These are phyloP conservation scores for Trichocladium antarcticum DNA, from an alignment of 495 filamentous ascomycete species.

Conservation along the genomic window DNA sequence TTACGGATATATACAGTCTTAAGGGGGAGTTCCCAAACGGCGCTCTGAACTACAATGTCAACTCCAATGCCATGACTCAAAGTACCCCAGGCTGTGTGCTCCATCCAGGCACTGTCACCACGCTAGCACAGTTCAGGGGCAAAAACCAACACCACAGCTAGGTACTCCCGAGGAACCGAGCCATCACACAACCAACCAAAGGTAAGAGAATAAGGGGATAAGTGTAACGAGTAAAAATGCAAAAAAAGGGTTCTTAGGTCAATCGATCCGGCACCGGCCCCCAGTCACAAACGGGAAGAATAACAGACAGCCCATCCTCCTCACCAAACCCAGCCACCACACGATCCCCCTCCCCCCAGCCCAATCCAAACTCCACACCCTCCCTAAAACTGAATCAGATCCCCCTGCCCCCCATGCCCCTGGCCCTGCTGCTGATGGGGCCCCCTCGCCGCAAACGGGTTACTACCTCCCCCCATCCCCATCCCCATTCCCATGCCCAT, in stretches of 20 bases:
- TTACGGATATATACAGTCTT: too few relatives aligned
- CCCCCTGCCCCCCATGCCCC: conserved; percentile 52
- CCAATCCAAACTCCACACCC: not conserved
- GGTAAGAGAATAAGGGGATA: not conserved
- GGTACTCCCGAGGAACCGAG: not conserved
- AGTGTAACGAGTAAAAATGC: conserved; percentile 2
- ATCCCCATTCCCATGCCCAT: conserved; percentile 28
- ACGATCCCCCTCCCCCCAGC: not conserved
- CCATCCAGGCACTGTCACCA: too few relatives aligned
- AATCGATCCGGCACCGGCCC: conserved; percentile 1
- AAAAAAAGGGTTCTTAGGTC: conserved; percentile 4
- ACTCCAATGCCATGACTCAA: too few relatives aligned
- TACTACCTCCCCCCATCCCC: too few relatives aligned
- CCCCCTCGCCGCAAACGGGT: conserved; percentile 66
- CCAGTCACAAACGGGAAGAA: conserved; percentile 4
- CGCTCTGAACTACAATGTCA: too few relatives aligned
- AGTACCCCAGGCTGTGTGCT: too few relatives aligned
- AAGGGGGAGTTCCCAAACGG: too few relatives aligned
- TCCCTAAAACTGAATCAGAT: conserved; percentile 81
- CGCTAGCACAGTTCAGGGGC: too few relatives aligned
- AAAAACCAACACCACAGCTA: too few relatives aligned
- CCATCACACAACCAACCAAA: not conserved
- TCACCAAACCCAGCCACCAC: not conserved
- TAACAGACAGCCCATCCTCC: conserved; percentile 1
- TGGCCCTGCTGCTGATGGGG: conserved; percentile 48